These are phyloP conservation scores for Rhodomyrtus tomentosa DNA, from an alignment of 345 rosid species.

Conservation along the genomic window DNA sequence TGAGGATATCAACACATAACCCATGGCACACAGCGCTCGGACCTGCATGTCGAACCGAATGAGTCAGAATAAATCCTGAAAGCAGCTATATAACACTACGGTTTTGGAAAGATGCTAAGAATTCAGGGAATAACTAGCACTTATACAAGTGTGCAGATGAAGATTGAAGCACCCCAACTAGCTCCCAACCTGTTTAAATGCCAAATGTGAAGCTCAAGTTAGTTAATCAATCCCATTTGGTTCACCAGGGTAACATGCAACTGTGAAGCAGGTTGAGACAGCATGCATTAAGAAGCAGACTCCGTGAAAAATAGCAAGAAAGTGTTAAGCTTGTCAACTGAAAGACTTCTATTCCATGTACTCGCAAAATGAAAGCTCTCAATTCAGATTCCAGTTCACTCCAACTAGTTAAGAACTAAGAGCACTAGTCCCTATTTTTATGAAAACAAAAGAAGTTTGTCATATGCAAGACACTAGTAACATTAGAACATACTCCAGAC, in stretches of 20 bases:
- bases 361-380: background rate
- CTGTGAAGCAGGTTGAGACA: background rate
- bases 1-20: conserved; percentile 75
- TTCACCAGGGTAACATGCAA: background rate
- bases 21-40: conserved; percentile 66
- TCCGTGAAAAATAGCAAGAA: background rate
- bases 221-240: background rate
- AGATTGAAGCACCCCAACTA: conserved; percentile 64
- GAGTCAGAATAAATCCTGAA: conserved; percentile 6
- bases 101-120: conserved; percentile 9
- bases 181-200: conserved; percentile 44
- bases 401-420: background rate
- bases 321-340: background rate
- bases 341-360: background rate
- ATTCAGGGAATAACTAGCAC: conserved; percentile 12
- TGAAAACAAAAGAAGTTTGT: background rate
- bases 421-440: background rate
- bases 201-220: background rate
- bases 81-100: background rate
- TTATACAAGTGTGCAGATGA: conserved; percentile 72
- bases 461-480: background rate
- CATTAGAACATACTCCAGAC: background rate
- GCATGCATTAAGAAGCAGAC: background rate
- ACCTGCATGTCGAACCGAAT: conserved; percentile 32
- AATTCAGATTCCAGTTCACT: background rate